These are phyloP conservation scores for Rutstroemia sp. DNA, from an alignment of 2,329 filamentous ascomycete genomes.

Conservation along the genomic window DNA sequence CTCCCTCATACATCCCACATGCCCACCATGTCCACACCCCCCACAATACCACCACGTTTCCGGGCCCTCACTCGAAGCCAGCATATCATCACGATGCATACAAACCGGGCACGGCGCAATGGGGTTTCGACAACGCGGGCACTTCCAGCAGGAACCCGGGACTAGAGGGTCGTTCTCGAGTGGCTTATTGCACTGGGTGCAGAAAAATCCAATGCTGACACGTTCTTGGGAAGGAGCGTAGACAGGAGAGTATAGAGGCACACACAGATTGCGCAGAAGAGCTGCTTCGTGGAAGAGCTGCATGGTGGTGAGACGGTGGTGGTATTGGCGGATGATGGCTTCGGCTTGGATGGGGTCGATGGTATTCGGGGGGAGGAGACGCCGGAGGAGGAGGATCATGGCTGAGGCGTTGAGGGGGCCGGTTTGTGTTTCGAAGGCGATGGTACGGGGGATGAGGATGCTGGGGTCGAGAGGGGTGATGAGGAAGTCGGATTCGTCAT, in stretches of 20 bases:
- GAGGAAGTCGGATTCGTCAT: slow-evolving; percentile 48
- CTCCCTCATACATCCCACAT: slow-evolving; percentile 49
- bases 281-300: slow-evolving; percentile 53
- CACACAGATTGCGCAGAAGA: slow-evolving; percentile 52
- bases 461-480: slow-evolving; percentile 50
- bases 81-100: slow-evolving; percentile 33
- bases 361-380: slow-evolving; percentile 46
- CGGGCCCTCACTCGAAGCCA: not conserved
- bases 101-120: slow-evolving; percentile 55
- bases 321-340: slow-evolving; percentile 52
- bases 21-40: slow-evolving; percentile 55
- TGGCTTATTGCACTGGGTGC: slow-evolving; percentile 49
- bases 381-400: slow-evolving; percentile 52
- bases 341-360: slow-evolving; percentile 49
- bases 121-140: slow-evolving; percentile 45
- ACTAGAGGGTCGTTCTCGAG: slow-evolving; percentile 34
- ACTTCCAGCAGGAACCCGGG: slow-evolving; percentile 44
- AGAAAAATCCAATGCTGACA: slow-evolving; percentile 47
- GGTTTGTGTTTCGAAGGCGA: slow-evolving; percentile 48
- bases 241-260: slow-evolving; percentile 46
- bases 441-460: slow-evolving; percentile 43
- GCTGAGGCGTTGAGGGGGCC: slow-evolving; percentile 53
- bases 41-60: slow-evolving; percentile 54
- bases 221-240: slow-evolving; percentile 48
- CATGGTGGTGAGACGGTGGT: slow-evolving; percentile 52